These are phyloP conservation scores for Priceomyces castillae DNA, from an alignment of 805 yeast genomes.

Conservation along the genomic window DNA sequence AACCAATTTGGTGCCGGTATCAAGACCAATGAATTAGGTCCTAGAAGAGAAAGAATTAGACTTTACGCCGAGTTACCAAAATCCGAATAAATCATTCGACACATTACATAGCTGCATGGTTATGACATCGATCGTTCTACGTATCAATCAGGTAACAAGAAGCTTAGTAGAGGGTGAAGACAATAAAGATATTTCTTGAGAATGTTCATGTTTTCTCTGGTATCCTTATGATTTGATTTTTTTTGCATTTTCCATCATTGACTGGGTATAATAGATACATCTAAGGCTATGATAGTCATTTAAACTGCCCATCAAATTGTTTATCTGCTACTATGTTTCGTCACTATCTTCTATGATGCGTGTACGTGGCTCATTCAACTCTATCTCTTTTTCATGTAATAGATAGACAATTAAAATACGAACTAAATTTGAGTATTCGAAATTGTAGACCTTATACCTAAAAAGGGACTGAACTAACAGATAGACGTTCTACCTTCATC, in stretches of 20 bases:
- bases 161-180: not conserved
- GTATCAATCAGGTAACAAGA: not conserved
- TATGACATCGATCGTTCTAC: not conserved
- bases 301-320: not conserved
- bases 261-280: not conserved
- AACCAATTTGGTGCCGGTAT: conserved; percentile 44
- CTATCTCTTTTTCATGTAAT: not conserved
- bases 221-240: not conserved
- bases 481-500: no score
- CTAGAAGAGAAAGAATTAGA: conserved; percentile 42
- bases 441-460: no score
- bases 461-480: no score
- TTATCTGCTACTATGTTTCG: not conserved
- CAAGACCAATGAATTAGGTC: conserved; percentile 42
- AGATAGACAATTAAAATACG: not conserved
- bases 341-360: not conserved
- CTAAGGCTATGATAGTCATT: not conserved
- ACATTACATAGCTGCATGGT: no score
- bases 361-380: not conserved
- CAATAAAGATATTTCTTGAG: not conserved
- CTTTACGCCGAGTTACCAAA: conserved; percentile 34
- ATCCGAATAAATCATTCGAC: conserved; percentile 3
- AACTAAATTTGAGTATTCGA: not conserved
- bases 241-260: conserved; percentile 1
- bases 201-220: not conserved